These are phyloP conservation scores for Eucalyptus sideroxylon DNA, from an alignment of 345 rosid genomes.

Conservation along the genomic window DNA sequence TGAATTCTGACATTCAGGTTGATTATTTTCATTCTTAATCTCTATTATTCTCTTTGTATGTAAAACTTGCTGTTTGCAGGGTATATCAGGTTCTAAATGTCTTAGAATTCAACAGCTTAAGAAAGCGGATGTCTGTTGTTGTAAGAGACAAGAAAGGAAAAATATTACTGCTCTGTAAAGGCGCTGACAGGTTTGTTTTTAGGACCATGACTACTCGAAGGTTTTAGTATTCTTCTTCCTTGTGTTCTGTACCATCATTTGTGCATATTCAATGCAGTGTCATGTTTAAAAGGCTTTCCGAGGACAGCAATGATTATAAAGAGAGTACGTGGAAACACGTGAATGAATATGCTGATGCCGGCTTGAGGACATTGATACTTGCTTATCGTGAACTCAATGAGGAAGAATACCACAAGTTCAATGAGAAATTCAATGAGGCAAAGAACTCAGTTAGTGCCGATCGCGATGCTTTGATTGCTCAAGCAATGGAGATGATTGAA, in stretches of 20 bases:
- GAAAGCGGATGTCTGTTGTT: slow-evolving; percentile 93
- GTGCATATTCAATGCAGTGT: slow-evolving; percentile 31
- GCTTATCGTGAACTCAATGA: slow-evolving; percentile 77
- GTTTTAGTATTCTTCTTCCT: background rate
- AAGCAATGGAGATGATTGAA: slow-evolving; percentile 50
- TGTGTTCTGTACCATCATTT: background rate
- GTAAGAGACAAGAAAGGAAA: slow-evolving; percentile 59
- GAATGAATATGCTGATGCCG: slow-evolving; percentile 84
- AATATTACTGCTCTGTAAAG: slow-evolving; percentile 61
- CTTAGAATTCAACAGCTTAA: slow-evolving; percentile 65
- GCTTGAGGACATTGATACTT: slow-evolving; percentile 74
- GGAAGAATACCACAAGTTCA: slow-evolving; percentile 49
- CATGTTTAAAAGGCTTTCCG: slow-evolving; percentile 78
- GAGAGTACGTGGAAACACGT: slow-evolving; percentile 52
- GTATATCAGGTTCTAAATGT: slow-evolving; percentile 49
- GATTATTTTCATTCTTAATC: background rate
- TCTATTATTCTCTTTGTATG: background rate
- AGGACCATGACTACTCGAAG: background rate
- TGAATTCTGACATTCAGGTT: background rate
- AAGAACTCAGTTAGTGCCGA: slow-evolving; percentile 63
- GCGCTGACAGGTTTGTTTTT: slow-evolving; percentile 77
- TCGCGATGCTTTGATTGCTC: slow-evolving; percentile 45
- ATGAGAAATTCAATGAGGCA: slow-evolving; percentile 43
- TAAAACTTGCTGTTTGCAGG: slow-evolving; percentile 28
- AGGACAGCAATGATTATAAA: slow-evolving; percentile 38